These are phyloP conservation scores for Penicillium paneum DNA, from an alignment of 2,329 filamentous ascomycete species.

Conservation along the genomic window DNA sequence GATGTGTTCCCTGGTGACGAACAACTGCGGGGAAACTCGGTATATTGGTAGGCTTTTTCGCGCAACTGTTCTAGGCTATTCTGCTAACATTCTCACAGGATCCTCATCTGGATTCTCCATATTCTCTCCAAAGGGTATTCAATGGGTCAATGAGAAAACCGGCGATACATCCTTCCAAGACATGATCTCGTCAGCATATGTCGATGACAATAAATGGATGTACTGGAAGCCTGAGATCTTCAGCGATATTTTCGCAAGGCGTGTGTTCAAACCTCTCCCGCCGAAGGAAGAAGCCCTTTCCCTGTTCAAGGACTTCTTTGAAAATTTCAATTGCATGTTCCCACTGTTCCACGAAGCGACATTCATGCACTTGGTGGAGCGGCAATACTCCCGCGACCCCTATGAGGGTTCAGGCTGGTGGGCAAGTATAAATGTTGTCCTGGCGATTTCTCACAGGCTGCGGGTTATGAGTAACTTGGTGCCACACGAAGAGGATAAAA, in stretches of 20 bases:
- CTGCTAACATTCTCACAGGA: constrained; percentile 49
- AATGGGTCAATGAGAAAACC: constrained; percentile 97
- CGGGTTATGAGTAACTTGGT: constrained; percentile 95
- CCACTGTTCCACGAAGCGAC: constrained; percentile 96
- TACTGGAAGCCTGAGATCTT: constrained; percentile 99
- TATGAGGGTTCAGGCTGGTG: constrained; percentile 98
- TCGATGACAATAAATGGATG: constrained; percentile 92
- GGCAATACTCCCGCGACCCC: constrained; percentile 87
- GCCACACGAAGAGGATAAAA: constrained; percentile 84
- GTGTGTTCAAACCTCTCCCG: constrained; percentile 78
- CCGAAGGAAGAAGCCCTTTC: constrained; percentile 83
- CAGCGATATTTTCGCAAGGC: constrained; percentile 81
- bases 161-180: constrained; percentile 92
- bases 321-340: constrained; percentile 99
- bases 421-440: constrained; percentile 89
- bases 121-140: constrained; percentile 95
- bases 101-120: constrained; percentile 98
- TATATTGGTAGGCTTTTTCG: constrained; percentile 72
- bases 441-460: constrained; percentile 89
- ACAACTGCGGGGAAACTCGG: constrained; percentile 87
- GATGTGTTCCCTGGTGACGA: constrained; percentile 98
- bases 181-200: constrained; percentile 88
- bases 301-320: constrained; percentile 88
- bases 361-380: constrained; percentile 95
- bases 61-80: not conserved